Conservation (phyloP, 2,329 filamentous ascomycete genomes). For the Colletotrichum spinosum region DNA sequence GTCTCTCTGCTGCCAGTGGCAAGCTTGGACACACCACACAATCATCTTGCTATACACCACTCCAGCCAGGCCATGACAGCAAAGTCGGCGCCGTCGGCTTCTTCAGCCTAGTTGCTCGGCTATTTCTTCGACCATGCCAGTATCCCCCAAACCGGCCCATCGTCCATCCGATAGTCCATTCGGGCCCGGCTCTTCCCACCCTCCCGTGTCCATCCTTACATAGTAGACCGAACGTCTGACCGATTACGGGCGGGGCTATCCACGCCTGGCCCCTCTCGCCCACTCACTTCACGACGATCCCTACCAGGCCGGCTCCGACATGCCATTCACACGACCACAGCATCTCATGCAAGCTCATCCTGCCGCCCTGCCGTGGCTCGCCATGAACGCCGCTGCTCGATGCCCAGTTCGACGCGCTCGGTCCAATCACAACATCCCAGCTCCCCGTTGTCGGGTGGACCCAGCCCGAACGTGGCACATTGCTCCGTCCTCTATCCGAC, state of each 20-base stretch:
- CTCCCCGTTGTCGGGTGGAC: constrained; percentile 19
- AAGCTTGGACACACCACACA: background rate
- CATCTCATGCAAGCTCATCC: constrained; percentile 31
- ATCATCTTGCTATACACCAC: background rate
- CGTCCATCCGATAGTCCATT: constrained; percentile 21
- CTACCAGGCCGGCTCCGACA: constrained; percentile 17
- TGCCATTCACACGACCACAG: constrained; percentile 34
- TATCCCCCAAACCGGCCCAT: constrained; percentile 7
- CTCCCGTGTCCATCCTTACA: constrained; percentile 2
- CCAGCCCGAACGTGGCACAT: constrained; percentile 28
- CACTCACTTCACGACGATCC: constrained; percentile 30
- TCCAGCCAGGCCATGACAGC: constrained; percentile 26
- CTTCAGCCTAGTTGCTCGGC: constrained; percentile 1
- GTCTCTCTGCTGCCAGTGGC: too few species aligned
- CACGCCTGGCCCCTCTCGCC: constrained; percentile 20
- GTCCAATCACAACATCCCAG: constrained; percentile 26
- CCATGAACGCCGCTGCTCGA: constrained; percentile 12
- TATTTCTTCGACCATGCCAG: background rate
- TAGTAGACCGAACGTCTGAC: constrained; percentile 26
- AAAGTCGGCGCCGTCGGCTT: constrained; percentile 20
- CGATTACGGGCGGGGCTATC: constrained; percentile 31
- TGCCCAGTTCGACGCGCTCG: constrained; percentile 3
- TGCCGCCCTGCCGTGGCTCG: constrained; percentile 27
- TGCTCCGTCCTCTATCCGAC: constrained; percentile 14
- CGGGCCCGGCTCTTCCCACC: constrained; percentile 23